These are phyloP conservation scores for Colletotrichum somersetense DNA, from an alignment of 2,329 filamentous ascomycete species.

Conservation along the genomic window DNA sequence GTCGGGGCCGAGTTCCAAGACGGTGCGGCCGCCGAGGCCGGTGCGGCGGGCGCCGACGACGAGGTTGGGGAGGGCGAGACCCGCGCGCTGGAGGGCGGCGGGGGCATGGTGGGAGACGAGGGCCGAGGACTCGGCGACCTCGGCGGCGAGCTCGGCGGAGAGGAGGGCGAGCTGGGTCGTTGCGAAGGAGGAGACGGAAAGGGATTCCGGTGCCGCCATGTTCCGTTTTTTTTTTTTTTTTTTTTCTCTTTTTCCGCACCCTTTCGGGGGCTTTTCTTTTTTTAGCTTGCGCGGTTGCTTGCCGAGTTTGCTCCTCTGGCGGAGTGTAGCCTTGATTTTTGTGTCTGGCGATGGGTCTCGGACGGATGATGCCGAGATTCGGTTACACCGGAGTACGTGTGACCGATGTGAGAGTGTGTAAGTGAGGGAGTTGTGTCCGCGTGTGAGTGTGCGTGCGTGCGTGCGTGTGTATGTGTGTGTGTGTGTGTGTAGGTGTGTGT, in stretches of 20 bases:
- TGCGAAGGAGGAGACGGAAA: conserved; percentile 78
- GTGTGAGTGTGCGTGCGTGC: background rate
- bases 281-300: background rate
- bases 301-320: no score
- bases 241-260: background rate
- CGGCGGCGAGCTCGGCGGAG: conserved; percentile 77
- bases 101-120: conserved; percentile 78
- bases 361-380: background rate
- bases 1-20: conserved; percentile 84
- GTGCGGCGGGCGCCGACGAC: conserved; percentile 82
- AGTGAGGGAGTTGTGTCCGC: background rate
- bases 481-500: background rate
- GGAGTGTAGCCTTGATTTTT: background rate
- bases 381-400: background rate
- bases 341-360: background rate
- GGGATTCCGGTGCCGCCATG: conserved; percentile 56
- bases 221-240: background rate
- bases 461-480: no score
- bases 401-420: background rate
- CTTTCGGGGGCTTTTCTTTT: background rate
- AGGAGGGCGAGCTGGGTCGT: conserved; percentile 78
- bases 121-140: conserved; percentile 76
- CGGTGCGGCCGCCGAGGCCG: conserved; percentile 89
- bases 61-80: conserved; percentile 84
- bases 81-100: conserved; percentile 77